Conservation (phyloP, 129 eudicot species). For the Lactuca sativa region DNA sequence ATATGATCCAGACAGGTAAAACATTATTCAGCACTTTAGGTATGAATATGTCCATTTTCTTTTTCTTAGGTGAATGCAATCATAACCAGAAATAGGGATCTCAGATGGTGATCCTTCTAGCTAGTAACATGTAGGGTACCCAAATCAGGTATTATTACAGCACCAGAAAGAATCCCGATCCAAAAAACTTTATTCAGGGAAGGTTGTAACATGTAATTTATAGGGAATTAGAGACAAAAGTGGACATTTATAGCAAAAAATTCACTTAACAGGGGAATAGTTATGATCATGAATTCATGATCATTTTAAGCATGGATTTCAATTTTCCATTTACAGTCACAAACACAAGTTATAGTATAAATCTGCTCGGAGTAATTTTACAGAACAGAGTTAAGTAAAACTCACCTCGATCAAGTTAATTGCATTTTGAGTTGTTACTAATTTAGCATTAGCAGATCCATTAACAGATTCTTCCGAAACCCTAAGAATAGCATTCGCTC, state of each 20-base stretch:
- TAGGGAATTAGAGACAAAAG: constrained; percentile 4
- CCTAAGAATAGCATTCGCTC: constrained; percentile 24
- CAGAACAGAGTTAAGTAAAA: constrained; percentile 18
- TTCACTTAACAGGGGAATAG: background rate
- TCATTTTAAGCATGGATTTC: constrained; percentile 6
- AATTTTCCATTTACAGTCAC: constrained; percentile 1
- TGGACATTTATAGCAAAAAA: constrained; percentile 10
- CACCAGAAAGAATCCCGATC: background rate
- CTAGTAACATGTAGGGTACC: constrained; percentile 17
- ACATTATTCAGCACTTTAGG: constrained; percentile 28
- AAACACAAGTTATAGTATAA: background rate
- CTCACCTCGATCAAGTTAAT: constrained; percentile 72
- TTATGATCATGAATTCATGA: constrained; percentile 6
- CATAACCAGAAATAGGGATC: constrained; percentile 15
- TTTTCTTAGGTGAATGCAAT: constrained; percentile 11
- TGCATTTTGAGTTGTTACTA: constrained; percentile 16
- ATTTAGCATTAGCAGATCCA: constrained; percentile 11
- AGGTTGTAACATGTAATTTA: constrained; percentile 9
- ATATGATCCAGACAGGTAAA: constrained; percentile 45
- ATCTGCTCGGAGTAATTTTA: background rate
- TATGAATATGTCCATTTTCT: constrained; percentile 12
- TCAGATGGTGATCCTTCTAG: background rate
- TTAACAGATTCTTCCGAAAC: constrained; percentile 21
- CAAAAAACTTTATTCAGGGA: background rate
- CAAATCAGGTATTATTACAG: constrained; percentile 7